These are phyloP conservation scores for Vigna hirtella DNA, from an alignment of 306 rosid genomes.

Conservation along the genomic window DNA sequence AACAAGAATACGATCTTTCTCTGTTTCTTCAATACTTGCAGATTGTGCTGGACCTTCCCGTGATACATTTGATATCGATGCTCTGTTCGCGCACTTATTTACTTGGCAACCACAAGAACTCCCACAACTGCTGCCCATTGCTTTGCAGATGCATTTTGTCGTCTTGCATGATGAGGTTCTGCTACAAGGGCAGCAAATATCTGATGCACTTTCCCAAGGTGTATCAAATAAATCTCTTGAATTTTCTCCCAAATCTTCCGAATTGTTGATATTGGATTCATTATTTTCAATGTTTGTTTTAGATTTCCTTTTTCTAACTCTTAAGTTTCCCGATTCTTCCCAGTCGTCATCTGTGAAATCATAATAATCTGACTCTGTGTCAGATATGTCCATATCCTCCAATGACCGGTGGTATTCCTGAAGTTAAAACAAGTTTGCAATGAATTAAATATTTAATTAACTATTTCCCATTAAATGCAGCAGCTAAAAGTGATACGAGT, in stretches of 20 bases:
- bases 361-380: conserved; percentile 63
- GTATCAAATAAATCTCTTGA: conserved; percentile 45
- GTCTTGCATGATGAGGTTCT: conserved; percentile 78
- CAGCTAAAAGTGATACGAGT: neutral
- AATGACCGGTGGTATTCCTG: conserved; percentile 68
- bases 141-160: conserved; percentile 69
- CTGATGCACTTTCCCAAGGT: conserved; percentile 36
- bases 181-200: conserved; percentile 74
- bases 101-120: conserved; percentile 66
- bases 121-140: conserved; percentile 61
- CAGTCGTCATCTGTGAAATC: conserved; percentile 56
- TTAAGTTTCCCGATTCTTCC: conserved; percentile 49
- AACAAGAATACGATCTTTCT: conserved; percentile 57
- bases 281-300: conserved; percentile 44
- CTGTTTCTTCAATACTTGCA: conserved; percentile 48
- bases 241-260: conserved; percentile 46
- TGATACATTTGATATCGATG: conserved; percentile 38
- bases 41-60: conserved; percentile 33
- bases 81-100: conserved; percentile 69
- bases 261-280: conserved; percentile 30
- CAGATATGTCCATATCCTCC: conserved; percentile 86
- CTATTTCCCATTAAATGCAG: conserved; percentile 4
- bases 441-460: neutral
- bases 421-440: conserved; percentile 26
- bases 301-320: conserved; percentile 50